Evolutionary conservation across 177 flowering plant genomes (phyloP).

Genomic region (Telopea speciosissima): DNA sequence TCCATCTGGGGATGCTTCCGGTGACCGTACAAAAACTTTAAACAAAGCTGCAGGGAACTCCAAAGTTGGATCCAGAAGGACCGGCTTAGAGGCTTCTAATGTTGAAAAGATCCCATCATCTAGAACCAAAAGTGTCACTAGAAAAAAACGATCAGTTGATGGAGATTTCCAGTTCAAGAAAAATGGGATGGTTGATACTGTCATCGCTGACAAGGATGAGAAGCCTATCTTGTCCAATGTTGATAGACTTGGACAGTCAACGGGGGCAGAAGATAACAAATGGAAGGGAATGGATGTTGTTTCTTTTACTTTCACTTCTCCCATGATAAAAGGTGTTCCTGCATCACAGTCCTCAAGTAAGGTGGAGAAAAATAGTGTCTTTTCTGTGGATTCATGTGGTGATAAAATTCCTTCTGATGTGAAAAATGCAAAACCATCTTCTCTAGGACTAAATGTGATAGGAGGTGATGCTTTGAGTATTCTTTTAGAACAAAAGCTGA

Average conservation of each 20-base stretch:
- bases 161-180: slow-evolving; percentile 31
- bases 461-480: slow-evolving; percentile 73
- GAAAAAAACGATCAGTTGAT: slow-evolving; percentile 57
- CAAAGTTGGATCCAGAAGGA: slow-evolving; percentile 52
- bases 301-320: slow-evolving; percentile 87
- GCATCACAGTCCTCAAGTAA: slow-evolving; percentile 31
- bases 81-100: slow-evolving; percentile 28
- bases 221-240: slow-evolving; percentile 27
- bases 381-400: slow-evolving; percentile 23
- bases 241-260: slow-evolving; percentile 19
- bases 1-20: slow-evolving; percentile 28
- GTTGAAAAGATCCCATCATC: slow-evolving; percentile 29
- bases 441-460: slow-evolving; percentile 41
- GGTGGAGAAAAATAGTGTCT: slow-evolving; percentile 21
- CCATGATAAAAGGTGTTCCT: slow-evolving; percentile 42
- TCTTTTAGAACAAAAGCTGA: slow-evolving; percentile 74
- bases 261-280: slow-evolving; percentile 42
- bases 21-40: slow-evolving; percentile 25
- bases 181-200: slow-evolving; percentile 22
- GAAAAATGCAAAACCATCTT: slow-evolving; percentile 32
- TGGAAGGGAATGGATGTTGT: slow-evolving; percentile 69
- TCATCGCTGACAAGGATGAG: slow-evolving; percentile 21
- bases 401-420: slow-evolving; percentile 26
- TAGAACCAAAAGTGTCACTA: slow-evolving; percentile 36
- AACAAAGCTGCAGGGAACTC: slow-evolving; percentile 29